These are phyloP conservation scores for Paulownia fortunei DNA, from an alignment of 257 asterid genomes.

Conservation along the genomic window DNA sequence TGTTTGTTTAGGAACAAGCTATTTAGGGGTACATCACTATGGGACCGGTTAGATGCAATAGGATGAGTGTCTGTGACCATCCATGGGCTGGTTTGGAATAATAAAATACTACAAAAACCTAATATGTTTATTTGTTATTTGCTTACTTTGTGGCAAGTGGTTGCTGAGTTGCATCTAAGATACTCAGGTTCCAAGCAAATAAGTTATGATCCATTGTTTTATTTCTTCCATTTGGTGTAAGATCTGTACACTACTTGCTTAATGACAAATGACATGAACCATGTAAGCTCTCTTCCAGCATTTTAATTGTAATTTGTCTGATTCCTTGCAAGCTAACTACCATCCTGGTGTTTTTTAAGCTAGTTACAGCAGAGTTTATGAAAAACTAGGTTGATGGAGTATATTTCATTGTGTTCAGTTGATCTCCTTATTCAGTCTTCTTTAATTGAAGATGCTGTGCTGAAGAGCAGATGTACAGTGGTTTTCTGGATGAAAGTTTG, in stretches of 20 bases:
- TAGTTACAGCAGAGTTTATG: neutral
- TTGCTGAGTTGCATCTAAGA: neutral
- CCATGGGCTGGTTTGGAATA: neutral
- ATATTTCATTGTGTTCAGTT: neutral
- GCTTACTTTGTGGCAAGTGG: neutral
- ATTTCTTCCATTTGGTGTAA: neutral
- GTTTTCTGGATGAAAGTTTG: neutral
- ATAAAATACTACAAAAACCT: neutral
- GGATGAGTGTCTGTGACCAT: neutral
- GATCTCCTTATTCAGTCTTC: neutral
- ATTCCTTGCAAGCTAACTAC: neutral
- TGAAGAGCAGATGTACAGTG: neutral
- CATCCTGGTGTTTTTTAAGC: neutral
- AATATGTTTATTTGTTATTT: neutral
- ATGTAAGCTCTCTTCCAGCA: neutral
- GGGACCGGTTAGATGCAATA: neutral
- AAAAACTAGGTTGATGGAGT: neutral
- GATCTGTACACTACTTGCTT: neutral
- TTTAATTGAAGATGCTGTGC: neutral
- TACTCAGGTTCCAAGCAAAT: neutral
- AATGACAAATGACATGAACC: neutral
- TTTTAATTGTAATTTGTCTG: neutral
- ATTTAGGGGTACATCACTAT: neutral
- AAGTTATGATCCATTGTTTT: too few species aligned
- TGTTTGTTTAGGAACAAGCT: too few species aligned